Conservation (phyloP, 352 stramenopile genomes). For the Globisporangium canariense region DNA sequence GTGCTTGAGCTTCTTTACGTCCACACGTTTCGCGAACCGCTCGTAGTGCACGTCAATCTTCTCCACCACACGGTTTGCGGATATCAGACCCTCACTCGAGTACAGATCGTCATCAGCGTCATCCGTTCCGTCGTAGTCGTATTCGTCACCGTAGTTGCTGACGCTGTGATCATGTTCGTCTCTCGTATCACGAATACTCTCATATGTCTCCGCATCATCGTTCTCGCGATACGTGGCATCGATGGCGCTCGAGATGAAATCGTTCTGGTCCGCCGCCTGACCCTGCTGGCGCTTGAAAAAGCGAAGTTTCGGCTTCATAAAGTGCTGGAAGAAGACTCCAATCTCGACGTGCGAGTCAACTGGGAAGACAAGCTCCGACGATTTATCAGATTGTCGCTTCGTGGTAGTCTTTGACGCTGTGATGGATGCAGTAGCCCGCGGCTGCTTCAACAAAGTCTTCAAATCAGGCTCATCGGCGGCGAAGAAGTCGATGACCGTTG, state of each 20-base stretch:
- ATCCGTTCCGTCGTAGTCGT: conserved; percentile 31
- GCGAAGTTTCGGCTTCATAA: conserved; percentile 67
- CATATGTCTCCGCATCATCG: conserved; percentile 10
- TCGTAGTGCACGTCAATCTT: conserved; percentile 94
- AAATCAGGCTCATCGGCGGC: conserved; percentile 40
- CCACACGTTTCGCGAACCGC: conserved; percentile 94
- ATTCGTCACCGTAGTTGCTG: conserved; percentile 23
- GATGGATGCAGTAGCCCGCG: conserved; percentile 32
- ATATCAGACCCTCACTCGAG: conserved; percentile 60
- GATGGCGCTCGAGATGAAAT: conserved; percentile 19
- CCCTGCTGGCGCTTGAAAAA: conserved; percentile 47
- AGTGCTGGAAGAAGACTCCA: conserved; percentile 68
- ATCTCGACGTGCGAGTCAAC: conserved; percentile 76
- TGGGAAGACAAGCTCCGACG: conserved; percentile 64
- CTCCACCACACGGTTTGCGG: conserved; percentile 91
- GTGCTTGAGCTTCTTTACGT: conserved; percentile 96
- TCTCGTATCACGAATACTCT: not conserved
- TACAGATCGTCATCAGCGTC: conserved; percentile 36
- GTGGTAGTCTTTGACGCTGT: conserved; percentile 47
- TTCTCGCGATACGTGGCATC: conserved; percentile 22
- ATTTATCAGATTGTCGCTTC: conserved; percentile 50
- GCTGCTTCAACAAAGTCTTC: conserved; percentile 36
- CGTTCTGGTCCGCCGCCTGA: conserved; percentile 3
- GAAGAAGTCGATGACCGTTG: conserved; percentile 55
- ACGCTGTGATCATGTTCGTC: conserved; percentile 7